Base-by-base conservation (phyloP, 2,329 filamentous ascomycete genomes). In the Delphinella strobiligena region DNA sequence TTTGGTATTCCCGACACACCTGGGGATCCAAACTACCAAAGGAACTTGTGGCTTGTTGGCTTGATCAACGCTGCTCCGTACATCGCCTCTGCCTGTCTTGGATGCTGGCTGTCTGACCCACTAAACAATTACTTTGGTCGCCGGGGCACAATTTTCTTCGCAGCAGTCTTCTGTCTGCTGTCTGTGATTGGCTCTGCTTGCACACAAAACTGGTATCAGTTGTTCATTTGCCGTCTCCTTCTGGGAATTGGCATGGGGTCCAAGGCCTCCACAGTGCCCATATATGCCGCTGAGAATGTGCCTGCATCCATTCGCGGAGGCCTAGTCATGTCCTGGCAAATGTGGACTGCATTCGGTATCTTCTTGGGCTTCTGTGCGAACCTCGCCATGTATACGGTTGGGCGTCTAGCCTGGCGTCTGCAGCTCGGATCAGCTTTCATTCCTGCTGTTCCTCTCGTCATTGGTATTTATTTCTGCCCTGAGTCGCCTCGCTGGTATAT, bases 41-140 rank as follows among this genome's bases (percentile, higher is more conserved):
- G 11, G 5, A 37, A 37, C 34, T 14, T 27, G 12, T 75, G 72
- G 65, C 62, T 82, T 22, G 64, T 82, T 14, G 80, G 80, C 32
- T 59, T 82, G 2, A 63, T 85, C 45, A 85, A 85, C 46, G 65
- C 71, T 17, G 69, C 62, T 36, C 63, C 71, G 0, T 72, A 78
- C 40, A 62, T 77, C 38, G 69, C 68, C 5, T 37, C 34, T 24
- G 34, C 34, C 15, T 29, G 24, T 19, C 33, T 35, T 16, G 30
- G 30, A 32, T 32, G 30, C 30, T 45, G 43, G 43, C 38, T 42
- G 8, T 39, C 43, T 14, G 43, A 54, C 31, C 54, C 54, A 2
- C 27, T 55, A 27, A 56, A 56, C 45, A 44, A 51, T 22, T 45
- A 46, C 31, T 39, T 57, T 17, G 54, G 50, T 16, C 46, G 61